These are phyloP conservation scores for Lathyrus sativus DNA, from an alignment of 306 rosid species.

Conservation along the genomic window DNA sequence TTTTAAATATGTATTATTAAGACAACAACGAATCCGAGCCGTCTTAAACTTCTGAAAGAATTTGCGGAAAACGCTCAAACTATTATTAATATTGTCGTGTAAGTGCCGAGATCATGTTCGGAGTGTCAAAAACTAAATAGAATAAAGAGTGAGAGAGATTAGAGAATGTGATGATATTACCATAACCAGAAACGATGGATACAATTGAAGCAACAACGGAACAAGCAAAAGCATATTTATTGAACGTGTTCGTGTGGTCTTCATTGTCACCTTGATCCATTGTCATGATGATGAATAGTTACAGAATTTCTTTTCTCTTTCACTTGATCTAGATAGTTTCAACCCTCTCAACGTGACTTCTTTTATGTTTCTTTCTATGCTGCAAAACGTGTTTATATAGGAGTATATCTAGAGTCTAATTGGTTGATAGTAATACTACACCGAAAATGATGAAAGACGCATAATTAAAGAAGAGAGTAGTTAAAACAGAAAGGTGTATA, in stretches of 20 bases:
- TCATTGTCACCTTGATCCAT: conserved; percentile 22
- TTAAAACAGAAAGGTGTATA: neutral
- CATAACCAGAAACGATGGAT: conserved; percentile 69
- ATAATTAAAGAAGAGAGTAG: neutral
- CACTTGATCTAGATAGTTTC: neutral
- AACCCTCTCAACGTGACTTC: neutral
- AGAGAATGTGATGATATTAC: conserved; percentile 26
- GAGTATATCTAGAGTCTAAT: too few species aligned
- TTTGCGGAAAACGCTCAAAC: too few species aligned
- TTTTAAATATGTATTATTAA: too few species aligned
- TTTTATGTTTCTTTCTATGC: neutral
- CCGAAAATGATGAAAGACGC: neutral
- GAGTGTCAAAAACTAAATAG: too few species aligned
- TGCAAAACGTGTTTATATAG: neutral
- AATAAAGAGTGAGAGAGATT: neutral
- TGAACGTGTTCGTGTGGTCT: conserved; percentile 23
- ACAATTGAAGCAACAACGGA: conserved; percentile 65
- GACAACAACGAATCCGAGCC: too few species aligned
- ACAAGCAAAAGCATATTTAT: conserved; percentile 66
- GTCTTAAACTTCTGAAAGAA: too few species aligned
- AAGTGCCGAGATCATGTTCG: too few species aligned
- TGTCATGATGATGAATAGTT: neutral
- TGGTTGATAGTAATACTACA: neutral
- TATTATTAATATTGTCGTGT: too few species aligned
- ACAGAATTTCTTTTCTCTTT: neutral